Base-by-base conservation (phyloP, 2,329 filamentous ascomycete genomes). In the Davidsoniella australis region DNA sequence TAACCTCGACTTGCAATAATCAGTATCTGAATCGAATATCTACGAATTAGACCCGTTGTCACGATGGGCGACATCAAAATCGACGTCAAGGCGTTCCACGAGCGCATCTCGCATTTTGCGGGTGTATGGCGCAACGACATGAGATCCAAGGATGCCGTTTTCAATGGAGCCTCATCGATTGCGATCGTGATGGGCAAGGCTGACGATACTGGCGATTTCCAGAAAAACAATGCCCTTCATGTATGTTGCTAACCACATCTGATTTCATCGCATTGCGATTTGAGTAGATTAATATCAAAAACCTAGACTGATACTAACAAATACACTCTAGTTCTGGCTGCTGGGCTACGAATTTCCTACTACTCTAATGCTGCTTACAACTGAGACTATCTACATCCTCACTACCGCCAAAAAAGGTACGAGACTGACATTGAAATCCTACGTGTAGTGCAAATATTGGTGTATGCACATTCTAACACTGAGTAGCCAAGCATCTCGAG, bases 281-380 rank as follows among this genome's bases (percentile, higher is more conserved):
- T 12, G n/a, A 23, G 20, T 1, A 23, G 4, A 18, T 20, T 8
- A 12, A 42, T 23, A 12, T 24, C 41, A 14, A n/a, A 23, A 42
- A 10, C 33, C 9, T 26, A 4, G 16, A 48, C 12, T 10, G 6
- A 41, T 41, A 12, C n/a, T 24, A 37, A 14, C 17, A 23, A 37
- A 16, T 17, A 6, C 24, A n/a, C 14, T 45, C 53, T 64, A 95
- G 88, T 94, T 96, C 66, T 98, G 93, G 93, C 74, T 98, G 49
- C 76, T 98, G 54, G 91, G 91, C 59, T 98, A 98, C 71, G 91
- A 98, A 64, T 98, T 98, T 61, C 91, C 91, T 33, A 88, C 89
- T 38, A 98, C 91, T 0, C 71, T 98, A 55, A 86, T 98, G 71
- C 74, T 98, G 47, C 80, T 98, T 63, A 96, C 89, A 1, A 69